Conservation (phyloP, 768 basidiomycete species). For the Butyriboletus loyo region DNA sequence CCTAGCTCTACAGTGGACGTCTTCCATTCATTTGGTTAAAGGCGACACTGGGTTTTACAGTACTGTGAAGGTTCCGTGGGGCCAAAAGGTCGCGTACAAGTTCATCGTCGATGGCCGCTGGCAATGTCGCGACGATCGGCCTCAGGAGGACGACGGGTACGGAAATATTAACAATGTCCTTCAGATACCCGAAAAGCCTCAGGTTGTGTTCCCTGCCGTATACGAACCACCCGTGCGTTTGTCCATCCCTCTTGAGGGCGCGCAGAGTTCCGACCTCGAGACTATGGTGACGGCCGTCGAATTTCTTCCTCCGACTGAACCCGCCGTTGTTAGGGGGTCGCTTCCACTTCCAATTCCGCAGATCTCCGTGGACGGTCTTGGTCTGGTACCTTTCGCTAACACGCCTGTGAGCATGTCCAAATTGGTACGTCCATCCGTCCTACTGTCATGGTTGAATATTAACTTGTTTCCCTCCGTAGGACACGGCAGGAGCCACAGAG, state of each 20-base stretch:
- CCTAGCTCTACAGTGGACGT: slow-evolving; percentile 49
- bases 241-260: slow-evolving; percentile 11
- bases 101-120: slow-evolving; percentile 76
- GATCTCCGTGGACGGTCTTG: slow-evolving; percentile 13
- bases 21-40: slow-evolving; percentile 53
- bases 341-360: slow-evolving; percentile 18
- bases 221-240: slow-evolving; percentile 7
- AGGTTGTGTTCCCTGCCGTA: not conserved
- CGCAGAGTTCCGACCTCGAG: slow-evolving; percentile 13
- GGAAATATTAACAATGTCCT: slow-evolving; percentile 75
- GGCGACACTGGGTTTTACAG: slow-evolving; percentile 55
- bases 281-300: slow-evolving; percentile 28
- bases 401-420: slow-evolving; percentile 31
- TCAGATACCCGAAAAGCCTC: slow-evolving; percentile 48
- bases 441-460: not conserved
- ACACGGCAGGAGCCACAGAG: slow-evolving; percentile 24
- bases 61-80: slow-evolving; percentile 56
- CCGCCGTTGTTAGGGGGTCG: slow-evolving; percentile 1
- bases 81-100: slow-evolving; percentile 66
- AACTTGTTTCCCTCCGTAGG: slow-evolving; percentile 3
- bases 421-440: slow-evolving; percentile 11
- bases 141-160: slow-evolving; percentile 56
- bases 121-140: slow-evolving; percentile 50
- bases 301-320: slow-evolving; percentile 13
- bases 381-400: slow-evolving; percentile 24